Evolutionary conservation across 495 filamentous ascomycete species (phyloP).

Genomic region (Entonaema liquescens): DNA sequence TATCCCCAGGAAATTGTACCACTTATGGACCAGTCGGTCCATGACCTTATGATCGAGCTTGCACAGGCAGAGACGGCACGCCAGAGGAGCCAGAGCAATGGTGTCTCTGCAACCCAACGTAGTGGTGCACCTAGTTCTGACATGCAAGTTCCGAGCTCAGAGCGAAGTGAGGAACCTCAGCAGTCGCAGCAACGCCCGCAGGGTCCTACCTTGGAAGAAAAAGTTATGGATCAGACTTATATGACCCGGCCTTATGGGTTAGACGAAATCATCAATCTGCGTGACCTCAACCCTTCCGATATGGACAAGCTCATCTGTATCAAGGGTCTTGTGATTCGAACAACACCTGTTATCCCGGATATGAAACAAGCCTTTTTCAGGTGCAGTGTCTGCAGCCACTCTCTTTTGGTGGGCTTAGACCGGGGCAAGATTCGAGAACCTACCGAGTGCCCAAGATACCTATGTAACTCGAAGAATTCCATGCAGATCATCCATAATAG

Average conservation of each 20-base stretch:
- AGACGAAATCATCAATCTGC: conserved; percentile 86
- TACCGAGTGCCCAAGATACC: conserved; percentile 84
- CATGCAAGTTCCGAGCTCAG: conserved; percentile 77
- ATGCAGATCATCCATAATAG: conserved; percentile 99
- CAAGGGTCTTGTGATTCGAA: conserved; percentile 95
- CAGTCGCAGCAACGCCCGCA: conserved; percentile 44
- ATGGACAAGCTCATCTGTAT: conserved; percentile 97
- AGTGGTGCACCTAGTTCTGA: conserved; percentile 69
- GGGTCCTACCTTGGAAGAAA: conserved; percentile 56
- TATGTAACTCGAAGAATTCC: conserved; percentile 85
- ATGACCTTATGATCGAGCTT: conserved; percentile 92
- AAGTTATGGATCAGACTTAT: conserved; percentile 77
- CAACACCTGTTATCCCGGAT: conserved; percentile 95
- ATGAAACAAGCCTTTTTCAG: conserved; percentile 97
- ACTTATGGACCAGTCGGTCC: conserved; percentile 92
- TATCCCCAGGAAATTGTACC: conserved; percentile 97
- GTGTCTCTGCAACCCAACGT: conserved; percentile 50
- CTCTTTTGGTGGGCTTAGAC: conserved; percentile 88
- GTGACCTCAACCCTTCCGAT: conserved; percentile 93
- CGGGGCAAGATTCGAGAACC: conserved; percentile 96
- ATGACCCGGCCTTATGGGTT: conserved; percentile 91
- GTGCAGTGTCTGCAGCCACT: conserved; percentile 91
- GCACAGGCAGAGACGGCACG: conserved; percentile 82
- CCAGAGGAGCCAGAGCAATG: conserved; percentile 66
- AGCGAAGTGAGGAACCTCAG: conserved; percentile 63